These are phyloP conservation scores for Darksidea phi DNA, from an alignment of 495 filamentous ascomycete species.

Conservation along the genomic window DNA sequence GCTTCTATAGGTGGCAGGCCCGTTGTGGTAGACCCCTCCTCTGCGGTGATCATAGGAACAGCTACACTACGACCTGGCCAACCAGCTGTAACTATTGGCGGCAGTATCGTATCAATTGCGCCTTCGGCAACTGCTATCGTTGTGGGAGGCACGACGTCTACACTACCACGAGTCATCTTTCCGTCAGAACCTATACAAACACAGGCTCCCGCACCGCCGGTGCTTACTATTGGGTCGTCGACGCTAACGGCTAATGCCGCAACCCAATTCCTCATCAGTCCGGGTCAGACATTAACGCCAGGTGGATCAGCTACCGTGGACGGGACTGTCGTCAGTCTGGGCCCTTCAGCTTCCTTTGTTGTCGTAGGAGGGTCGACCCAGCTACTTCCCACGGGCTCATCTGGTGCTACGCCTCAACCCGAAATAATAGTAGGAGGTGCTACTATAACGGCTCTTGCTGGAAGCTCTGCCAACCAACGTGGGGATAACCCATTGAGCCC, in stretches of 20 bases:
- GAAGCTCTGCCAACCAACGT: background rate
- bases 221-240: conserved; percentile 38
- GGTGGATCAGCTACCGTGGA: conserved; percentile 37
- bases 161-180: background rate
- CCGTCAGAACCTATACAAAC: background rate
- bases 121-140: conserved; percentile 30
- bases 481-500: background rate
- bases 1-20: conserved; percentile 23
- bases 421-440: conserved; percentile 16
- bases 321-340: conserved; percentile 33
- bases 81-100: conserved; percentile 25
- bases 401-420: conserved; percentile 27
- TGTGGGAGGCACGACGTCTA: conserved; percentile 11
- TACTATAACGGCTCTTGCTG: conserved; percentile 6
- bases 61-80: conserved; percentile 33
- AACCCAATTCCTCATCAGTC: conserved; percentile 40
- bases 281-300: conserved; percentile 37
- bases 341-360: conserved; percentile 30
- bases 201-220: conserved; percentile 31
- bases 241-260: conserved; percentile 41
- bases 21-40: conserved; percentile 16
- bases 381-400: conserved; percentile 15
- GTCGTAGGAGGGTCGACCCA: conserved; percentile 40
- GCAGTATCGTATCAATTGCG: conserved; percentile 32
- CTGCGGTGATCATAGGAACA: conserved; percentile 16